Evolutionary conservation across 2,329 filamentous ascomycete genomes (phyloP), one percentile per base, ranked within the genome.

Genomic region (Colletotrichum kahawae): DNA sequence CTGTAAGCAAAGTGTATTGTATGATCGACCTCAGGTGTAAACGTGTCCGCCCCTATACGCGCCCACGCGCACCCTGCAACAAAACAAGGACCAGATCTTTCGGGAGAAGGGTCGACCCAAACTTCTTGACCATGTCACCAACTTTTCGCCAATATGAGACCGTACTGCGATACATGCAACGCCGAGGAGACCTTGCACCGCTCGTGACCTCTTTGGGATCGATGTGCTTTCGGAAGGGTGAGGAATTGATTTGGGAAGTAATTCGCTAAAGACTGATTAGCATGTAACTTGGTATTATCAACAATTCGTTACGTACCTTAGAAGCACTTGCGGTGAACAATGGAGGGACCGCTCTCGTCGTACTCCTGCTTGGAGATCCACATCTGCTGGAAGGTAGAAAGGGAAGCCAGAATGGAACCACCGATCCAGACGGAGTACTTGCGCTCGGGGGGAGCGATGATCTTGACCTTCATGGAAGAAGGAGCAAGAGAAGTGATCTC

Each of bases 361-460:
- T 98, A 98, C 92, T 98, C 96, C 92, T 99, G 97, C 95, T 99
- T 99, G 84, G 97, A 99, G 93, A 99, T 98, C 97, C 97, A 99
- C 97, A 99, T 99, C 92, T 99, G 97, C 93, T 99, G 97, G 96
- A 99, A 99, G 89, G 97, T 99, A 82, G 97, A 99, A 84, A 99
- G 95, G 79, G 97, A 99, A 83, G 97, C 97, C 85, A 99, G 91
- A 90, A 99, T 99, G 88, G 97, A 99, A 93, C 97, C 97, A 97
- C 97, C 97, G 88, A 99, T 99, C 97, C 97, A 99, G 92, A 99
- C 97, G 79, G 97, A 98, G 95, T 99, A 99, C 93, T 99, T 99
- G 90, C 97, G 95, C 95, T 99, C 97, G 82, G 97, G 97, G 83
- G 97, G 97, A 90, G 97, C 97, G 87, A 99, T 98, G 90, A 99